These are phyloP conservation scores for Fraxinus latifolia DNA, from an alignment of 305 asterid genomes.

Conservation along the genomic window DNA sequence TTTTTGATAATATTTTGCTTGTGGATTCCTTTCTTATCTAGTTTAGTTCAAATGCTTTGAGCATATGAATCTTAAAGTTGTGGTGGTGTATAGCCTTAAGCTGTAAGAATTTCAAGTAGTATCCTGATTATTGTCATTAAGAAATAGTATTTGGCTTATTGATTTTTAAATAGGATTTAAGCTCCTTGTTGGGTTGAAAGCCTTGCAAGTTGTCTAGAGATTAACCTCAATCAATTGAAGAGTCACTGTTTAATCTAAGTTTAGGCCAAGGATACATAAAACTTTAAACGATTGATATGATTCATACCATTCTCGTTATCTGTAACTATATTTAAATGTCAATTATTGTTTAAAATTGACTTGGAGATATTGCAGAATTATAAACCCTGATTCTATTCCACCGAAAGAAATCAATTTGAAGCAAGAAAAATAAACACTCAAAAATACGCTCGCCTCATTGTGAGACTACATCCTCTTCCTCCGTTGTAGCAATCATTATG, in stretches of 20 bases:
- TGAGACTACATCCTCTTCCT: too few species aligned
- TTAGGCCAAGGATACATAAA: not conserved
- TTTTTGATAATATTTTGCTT: not conserved
- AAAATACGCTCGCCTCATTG: not conserved
- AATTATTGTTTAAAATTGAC: not conserved
- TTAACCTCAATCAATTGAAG: not conserved
- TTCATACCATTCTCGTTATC: not conserved
- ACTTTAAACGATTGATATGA: not conserved
- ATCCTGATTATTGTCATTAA: not conserved
- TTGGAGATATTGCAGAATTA: not conserved
- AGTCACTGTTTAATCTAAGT: not conserved
- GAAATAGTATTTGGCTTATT: not conserved
- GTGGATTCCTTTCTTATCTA: not conserved
- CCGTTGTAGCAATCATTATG: not conserved
- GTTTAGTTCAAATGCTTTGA: not conserved
- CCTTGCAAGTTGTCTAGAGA: not conserved
- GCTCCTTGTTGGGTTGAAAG: slow-evolving; percentile 4
- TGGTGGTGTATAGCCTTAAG: not conserved
- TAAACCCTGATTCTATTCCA: not conserved
- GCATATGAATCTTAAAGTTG: not conserved
- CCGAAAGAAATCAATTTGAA: too few species aligned
- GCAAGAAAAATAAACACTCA: not conserved
- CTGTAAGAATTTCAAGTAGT: not conserved
- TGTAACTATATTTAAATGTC: not conserved
- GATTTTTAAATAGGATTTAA: not conserved